Conservation (phyloP, 495 filamentous ascomycete species). For the Penicillium canescens region DNA sequence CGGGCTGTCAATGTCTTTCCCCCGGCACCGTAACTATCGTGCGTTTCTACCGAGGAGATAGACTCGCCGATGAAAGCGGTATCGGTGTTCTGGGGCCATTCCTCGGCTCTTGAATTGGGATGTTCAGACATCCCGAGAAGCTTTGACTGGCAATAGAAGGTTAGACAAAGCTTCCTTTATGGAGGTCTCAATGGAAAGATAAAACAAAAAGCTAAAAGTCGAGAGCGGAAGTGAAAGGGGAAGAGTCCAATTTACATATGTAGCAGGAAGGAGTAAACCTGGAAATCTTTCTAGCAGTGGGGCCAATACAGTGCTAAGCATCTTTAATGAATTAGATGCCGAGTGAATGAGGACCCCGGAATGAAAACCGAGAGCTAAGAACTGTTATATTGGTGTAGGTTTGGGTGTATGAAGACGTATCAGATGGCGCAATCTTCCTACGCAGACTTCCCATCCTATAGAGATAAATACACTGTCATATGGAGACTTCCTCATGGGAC, state of each 20-base stretch:
- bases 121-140: conserved; percentile 18
- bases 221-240: neutral
- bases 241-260: neutral
- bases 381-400: no score
- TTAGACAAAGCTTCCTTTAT: neutral
- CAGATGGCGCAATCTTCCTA: no score
- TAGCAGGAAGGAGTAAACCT: neutral
- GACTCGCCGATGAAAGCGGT: conserved; percentile 30
- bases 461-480: neutral
- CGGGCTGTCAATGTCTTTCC: conserved; percentile 28
- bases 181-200: neutral
- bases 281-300: conserved; percentile 3
- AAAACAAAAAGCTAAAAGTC: neutral
- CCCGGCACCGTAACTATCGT: conserved; percentile 28
- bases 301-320: conserved; percentile 5
- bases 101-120: conserved; percentile 17
- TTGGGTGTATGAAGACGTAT: no score
- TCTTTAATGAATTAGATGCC: neutral
- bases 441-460: no score
- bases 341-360: no score
- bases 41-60: conserved; percentile 32
- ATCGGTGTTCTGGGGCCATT: conserved; percentile 26
- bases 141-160: neutral
- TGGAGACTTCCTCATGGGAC: conserved; percentile 1
- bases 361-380: no score